phyloP scores from a whole-genome alignment of 371 early-diverging fungal genomes.

The Syncephalastrum contaminatum region DNA sequence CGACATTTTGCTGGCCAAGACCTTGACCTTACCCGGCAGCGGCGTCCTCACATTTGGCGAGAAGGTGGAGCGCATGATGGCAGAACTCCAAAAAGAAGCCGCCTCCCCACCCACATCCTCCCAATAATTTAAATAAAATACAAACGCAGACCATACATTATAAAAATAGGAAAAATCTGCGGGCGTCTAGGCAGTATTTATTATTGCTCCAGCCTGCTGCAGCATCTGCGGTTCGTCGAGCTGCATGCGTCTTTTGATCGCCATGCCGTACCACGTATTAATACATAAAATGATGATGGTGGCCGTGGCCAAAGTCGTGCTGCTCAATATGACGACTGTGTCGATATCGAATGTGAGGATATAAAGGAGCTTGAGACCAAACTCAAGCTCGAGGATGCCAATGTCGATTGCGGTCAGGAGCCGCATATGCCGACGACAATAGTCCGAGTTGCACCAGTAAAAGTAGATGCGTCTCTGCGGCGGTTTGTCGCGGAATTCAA shows the following conservation, averaged over 20 bases:
- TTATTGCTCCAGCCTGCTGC: too few species aligned
- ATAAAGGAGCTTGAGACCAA: slow-evolving; percentile 43
- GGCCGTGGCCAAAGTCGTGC: slow-evolving; percentile 21
- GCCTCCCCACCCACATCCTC: background rate
- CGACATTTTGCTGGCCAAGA: slow-evolving; percentile 11
- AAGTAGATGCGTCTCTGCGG: slow-evolving; percentile 30
- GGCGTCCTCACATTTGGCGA: slow-evolving; percentile 14
- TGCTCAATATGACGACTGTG: slow-evolving; percentile 34
- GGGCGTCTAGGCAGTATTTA: background rate
- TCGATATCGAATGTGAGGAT: slow-evolving; percentile 40
- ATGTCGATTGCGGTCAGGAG: slow-evolving; percentile 35
- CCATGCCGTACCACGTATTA: background rate
- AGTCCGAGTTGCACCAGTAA: slow-evolving; percentile 32
- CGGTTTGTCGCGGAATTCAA: slow-evolving; percentile 11
- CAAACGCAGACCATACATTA: background rate
- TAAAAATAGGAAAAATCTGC: background rate
- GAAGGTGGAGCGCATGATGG: slow-evolving; percentile 10
- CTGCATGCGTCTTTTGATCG: too few species aligned
- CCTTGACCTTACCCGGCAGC: slow-evolving; percentile 1
- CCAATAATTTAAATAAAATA: too few species aligned
- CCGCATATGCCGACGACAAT: slow-evolving; percentile 31
- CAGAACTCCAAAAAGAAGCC: slow-evolving; percentile 9
- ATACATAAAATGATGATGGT: background rate
- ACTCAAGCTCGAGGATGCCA: slow-evolving; percentile 36
- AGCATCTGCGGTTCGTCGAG: too few species aligned